Conservation (phyloP, 2,329 filamentous ascomycete genomes). For the Clarireedia hainanense region DNA sequence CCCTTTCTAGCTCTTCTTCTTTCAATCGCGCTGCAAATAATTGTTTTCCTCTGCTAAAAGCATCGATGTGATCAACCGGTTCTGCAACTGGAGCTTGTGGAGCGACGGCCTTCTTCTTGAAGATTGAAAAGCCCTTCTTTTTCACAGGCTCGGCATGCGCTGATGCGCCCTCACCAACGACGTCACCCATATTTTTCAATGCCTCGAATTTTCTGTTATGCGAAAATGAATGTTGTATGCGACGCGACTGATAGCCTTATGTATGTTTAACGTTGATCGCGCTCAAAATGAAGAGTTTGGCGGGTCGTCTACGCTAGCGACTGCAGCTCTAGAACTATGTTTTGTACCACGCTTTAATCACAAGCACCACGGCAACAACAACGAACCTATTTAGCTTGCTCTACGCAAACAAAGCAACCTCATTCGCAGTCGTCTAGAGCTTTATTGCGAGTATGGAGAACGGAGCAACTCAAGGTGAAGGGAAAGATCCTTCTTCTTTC, state of each 20-base stretch:
- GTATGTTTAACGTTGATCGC: background rate
- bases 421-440: background rate
- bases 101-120: conserved; percentile 45
- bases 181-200: conserved; percentile 7
- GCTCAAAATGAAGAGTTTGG: background rate
- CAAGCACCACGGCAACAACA: background rate
- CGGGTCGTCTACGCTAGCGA: background rate
- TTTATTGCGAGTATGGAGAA: conserved; percentile 59
- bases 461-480: conserved; percentile 55
- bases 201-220: background rate
- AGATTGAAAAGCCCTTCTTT: conserved; percentile 36
- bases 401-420: background rate
- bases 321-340: background rate
- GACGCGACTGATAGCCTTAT: background rate
- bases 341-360: background rate
- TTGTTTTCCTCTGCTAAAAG: conserved; percentile 41
- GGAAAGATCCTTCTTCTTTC: conserved; percentile 89
- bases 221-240: background rate
- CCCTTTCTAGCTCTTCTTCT: conserved; percentile 31
- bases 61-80: conserved; percentile 30
- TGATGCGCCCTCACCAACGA: background rate
- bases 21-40: conserved; percentile 38
- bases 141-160: conserved; percentile 5
- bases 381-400: background rate
- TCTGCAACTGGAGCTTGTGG: conserved; percentile 31